Evolutionary conservation across 2,329 filamentous ascomycete species (phyloP).

Genomic region (Talaromyces sp.): DNA sequence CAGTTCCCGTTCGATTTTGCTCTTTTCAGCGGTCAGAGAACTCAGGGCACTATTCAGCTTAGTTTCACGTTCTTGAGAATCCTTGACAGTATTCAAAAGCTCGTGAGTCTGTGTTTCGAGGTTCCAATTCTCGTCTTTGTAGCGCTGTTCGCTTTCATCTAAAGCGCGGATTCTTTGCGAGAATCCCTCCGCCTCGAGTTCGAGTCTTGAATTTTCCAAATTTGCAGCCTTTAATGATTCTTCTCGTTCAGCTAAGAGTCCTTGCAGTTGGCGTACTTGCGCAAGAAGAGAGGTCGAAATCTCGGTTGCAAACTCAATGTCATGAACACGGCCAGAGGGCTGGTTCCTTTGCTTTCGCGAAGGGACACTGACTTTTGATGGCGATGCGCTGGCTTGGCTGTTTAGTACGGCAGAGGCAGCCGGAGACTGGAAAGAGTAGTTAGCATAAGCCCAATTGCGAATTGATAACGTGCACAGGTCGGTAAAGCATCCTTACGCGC

Average conservation of each 20-base stretch:
- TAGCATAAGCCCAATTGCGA: not conserved
- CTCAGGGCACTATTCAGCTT: constrained; percentile 70
- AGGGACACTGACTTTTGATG: constrained; percentile 81
- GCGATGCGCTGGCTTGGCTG: constrained; percentile 76
- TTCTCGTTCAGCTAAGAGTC: constrained; percentile 78
- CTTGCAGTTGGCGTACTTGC: constrained; percentile 89
- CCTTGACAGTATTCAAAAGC: constrained; percentile 65
- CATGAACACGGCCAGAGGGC: constrained; percentile 78
- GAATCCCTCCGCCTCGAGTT: constrained; percentile 74
- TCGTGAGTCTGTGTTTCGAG: constrained; percentile 91
- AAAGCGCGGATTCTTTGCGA: constrained; percentile 73
- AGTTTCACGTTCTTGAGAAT: constrained; percentile 75
- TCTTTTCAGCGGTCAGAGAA: constrained; percentile 67
- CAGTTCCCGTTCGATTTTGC: constrained; percentile 71
- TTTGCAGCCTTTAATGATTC: constrained; percentile 73
- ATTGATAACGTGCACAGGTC: not conserved
- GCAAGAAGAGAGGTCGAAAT: constrained; percentile 90
- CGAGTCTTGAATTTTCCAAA: constrained; percentile 69
- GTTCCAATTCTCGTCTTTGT: constrained; percentile 98
- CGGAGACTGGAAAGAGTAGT: constrained; percentile 49
- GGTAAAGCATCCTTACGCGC: constrained; percentile 32
- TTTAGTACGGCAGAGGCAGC: constrained; percentile 74
- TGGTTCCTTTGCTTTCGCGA: constrained; percentile 88
- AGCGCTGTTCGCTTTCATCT: constrained; percentile 90
- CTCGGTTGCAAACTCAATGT: constrained; percentile 97